Base-by-base conservation (phyloP, 176 grass and related monocot genomes). In the Avena insularis region DNA sequence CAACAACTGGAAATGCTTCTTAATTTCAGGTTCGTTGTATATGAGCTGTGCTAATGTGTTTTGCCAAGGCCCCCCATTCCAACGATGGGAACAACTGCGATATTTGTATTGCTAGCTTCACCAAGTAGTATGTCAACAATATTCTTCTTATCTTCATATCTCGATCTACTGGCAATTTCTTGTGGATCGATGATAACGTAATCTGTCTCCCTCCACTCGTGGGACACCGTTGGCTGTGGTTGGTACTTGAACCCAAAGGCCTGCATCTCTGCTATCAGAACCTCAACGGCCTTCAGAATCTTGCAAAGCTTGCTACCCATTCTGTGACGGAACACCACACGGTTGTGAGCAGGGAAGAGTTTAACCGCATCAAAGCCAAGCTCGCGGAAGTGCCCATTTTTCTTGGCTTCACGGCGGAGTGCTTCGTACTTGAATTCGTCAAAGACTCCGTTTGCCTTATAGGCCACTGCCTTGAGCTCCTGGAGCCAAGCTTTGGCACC, bases 381-480 rank as follows among this genome's bases (percentile, higher is more conserved):
- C 20, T 61, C 4, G 2, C 0, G 15, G 56, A 45, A 47, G 6
- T 80, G 78, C 0, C 78, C 78, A 1, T 63, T 58, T 8, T 59
- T 78, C 31, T 59, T 78, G 4, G 78, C 84, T 55, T 90, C 46
- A 12, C 25, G 71, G 0, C 64, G 79, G 8, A 91, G 59, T 10
- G 49, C 57, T 60, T 83, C 83, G 17, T 82, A 82, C 21, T 75
- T 58, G 51, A 90, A 82, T 3, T 83, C 77, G 4, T 90, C 88
- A 6, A 90, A 78, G n/a, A 86, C 19, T 25, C 86, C 84, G 4
- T 83, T 84, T 6, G 79, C 88, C 19, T 82, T 60, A 43, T 86
- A 90, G 29, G 88, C 88, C 5, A 66, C 83, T 13, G 20, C 20
- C 73, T 78, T 78, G 53, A 90, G 78, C 4, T 27, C 23, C 23